Conservation (phyloP, 768 basidiomycete species). For the Pleurotus sapidus region DNA sequence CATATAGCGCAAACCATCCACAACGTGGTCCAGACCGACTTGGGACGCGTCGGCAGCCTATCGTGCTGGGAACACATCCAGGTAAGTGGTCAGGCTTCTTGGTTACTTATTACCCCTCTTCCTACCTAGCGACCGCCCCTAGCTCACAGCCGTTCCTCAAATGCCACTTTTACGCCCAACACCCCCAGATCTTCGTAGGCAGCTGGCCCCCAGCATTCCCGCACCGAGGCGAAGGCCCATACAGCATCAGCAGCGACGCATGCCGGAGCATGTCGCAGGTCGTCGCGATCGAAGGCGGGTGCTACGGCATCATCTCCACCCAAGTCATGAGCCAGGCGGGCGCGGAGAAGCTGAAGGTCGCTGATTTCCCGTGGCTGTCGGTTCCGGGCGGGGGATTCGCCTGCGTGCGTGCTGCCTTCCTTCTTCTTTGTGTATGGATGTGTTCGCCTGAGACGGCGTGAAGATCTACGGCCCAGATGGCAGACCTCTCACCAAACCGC, state of each 20-base stretch:
- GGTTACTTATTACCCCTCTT: too few species aligned
- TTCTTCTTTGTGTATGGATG: too few species aligned
- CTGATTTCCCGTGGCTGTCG: constrained; percentile 23
- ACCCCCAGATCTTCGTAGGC: constrained; percentile 26
- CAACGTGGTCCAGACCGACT: constrained; percentile 25
- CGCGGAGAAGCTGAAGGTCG: constrained; percentile 24
- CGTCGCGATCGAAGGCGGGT: constrained; percentile 26
- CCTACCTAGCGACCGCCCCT: neutral
- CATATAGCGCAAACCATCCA: constrained; percentile 23
- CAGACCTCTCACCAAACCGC: constrained; percentile 17
- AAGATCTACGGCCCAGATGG: constrained; percentile 29
- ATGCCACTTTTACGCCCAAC: constrained; percentile 26
- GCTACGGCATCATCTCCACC: constrained; percentile 24
- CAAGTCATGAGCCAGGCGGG: constrained; percentile 24
- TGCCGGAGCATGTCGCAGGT: constrained; percentile 24
- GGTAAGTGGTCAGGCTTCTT: constrained; percentile 2
- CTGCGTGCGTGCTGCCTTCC: constrained; percentile 10
- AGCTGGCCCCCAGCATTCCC: constrained; percentile 28
- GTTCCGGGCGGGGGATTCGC: constrained; percentile 24
- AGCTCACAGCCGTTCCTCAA: constrained; percentile 22
- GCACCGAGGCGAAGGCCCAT: constrained; percentile 21
- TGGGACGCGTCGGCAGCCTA: constrained; percentile 22
- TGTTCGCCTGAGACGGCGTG: too few species aligned
- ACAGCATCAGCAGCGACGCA: constrained; percentile 25
- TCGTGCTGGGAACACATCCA: constrained; percentile 29